Evolutionary conservation across 345 rosid genomes (phyloP), one percentile per base, ranked within the genome.

Genomic region (Euphorbia tirucalli): DNA sequence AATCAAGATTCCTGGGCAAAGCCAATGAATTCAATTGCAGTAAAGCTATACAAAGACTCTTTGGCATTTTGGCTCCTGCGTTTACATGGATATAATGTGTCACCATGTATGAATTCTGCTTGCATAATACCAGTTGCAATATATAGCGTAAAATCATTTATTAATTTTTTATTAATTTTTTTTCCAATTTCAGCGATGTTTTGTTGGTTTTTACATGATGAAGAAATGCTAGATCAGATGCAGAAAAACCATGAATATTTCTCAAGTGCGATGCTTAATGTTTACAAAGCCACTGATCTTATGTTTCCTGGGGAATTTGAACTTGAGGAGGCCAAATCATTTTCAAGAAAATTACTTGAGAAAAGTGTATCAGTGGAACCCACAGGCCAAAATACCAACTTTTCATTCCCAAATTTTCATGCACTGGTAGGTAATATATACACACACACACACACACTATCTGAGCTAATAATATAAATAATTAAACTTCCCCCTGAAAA

Each of bases 1-100:
- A 75, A 71, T 35, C 19, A 64, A 46, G 78, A 77, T 37, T 11
- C 43, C 0, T 4, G 65, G 2, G 41, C 18, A 37, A 67, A 66
- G 11, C 41, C 71, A 13, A 69, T 28, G 15, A 58, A 32, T 58
- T 71, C 58, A 19, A 19, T 70, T 19, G 69, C 73, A 22, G 55
- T 66, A 30, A 50, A 82, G 35, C 78, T 90, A 43, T 82, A 83
- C 75, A 85, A 82, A 69, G 89, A 84, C 59, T 80, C 91, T 22
- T 67, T 88, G 46, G 90, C 87, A 52, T 90, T 90, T 77, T 79
- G 81, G 65, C 79, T 88, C 24, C 79, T 87, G 15, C 81, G 93
- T 27, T 75, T 78, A 84, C 76, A 78, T 70, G 96, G 96, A 27
- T 76, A 77, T 30, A 25, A 41, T 5, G 78, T 85, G 66, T 83